These are phyloP conservation scores for Hibiscus trionum DNA, from an alignment of 345 rosid genomes.

Conservation along the genomic window DNA sequence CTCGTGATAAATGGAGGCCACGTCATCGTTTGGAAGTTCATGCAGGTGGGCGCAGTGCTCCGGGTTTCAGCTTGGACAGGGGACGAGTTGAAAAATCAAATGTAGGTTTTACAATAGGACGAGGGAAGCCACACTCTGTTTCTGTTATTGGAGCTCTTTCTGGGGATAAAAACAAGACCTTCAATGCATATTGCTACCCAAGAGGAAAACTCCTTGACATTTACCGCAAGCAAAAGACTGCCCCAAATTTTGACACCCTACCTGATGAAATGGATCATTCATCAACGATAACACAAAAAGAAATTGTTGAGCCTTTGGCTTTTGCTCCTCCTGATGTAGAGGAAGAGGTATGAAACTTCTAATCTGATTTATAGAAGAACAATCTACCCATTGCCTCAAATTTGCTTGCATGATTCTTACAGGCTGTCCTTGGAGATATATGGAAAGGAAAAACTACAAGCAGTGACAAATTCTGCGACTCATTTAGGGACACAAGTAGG, in stretches of 20 bases:
- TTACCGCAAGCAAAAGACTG: constrained; percentile 39
- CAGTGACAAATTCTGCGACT: constrained; percentile 40
- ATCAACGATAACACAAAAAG: constrained; percentile 35
- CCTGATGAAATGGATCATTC: constrained; percentile 52
- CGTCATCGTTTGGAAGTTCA: constrained; percentile 75
- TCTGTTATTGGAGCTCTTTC: constrained; percentile 17
- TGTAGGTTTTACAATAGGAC: constrained; percentile 60
- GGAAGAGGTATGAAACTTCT: constrained; percentile 47
- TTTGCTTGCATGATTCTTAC: constrained; percentile 5
- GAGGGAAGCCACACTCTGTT: constrained; percentile 40
- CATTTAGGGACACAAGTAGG: constrained; percentile 33
- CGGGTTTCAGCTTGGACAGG: constrained; percentile 71
- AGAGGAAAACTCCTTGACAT: constrained; percentile 80
- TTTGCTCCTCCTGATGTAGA: constrained; percentile 67
- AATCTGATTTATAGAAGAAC: background rate
- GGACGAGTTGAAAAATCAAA: constrained; percentile 58
- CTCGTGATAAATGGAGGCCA: constrained; percentile 99
- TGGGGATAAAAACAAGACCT: constrained; percentile 17
- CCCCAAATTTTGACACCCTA: constrained; percentile 26
- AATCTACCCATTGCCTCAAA: background rate
- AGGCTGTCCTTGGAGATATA: constrained; percentile 53
- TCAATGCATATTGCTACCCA: constrained; percentile 41
- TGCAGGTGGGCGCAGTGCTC: constrained; percentile 63
- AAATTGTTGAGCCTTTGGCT: constrained; percentile 51
- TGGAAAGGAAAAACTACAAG: constrained; percentile 60